phyloP scores from a whole-genome alignment of 2,329 filamentous ascomycete species.

The Didymella segeticola region DNA sequence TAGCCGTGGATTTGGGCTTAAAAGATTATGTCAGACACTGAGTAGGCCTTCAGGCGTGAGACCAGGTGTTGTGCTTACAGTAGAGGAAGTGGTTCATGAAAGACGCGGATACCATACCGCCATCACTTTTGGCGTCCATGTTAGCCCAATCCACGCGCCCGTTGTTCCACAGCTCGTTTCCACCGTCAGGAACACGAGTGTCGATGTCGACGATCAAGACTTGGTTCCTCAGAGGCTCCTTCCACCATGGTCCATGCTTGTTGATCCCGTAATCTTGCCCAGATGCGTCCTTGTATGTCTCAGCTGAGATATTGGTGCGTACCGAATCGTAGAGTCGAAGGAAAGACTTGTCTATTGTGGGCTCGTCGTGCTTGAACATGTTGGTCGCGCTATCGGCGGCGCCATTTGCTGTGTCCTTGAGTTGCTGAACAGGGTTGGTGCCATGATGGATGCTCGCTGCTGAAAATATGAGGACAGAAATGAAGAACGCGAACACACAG shows the following conservation, averaged over 20 bases:
- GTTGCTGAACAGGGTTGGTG: constrained; percentile 15
- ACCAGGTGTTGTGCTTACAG: constrained; percentile 22
- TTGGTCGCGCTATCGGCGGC: constrained; percentile 14
- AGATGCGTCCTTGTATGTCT: constrained; percentile 18
- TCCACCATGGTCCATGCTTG: constrained; percentile 32
- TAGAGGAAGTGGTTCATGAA: constrained; percentile 52
- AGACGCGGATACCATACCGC: constrained; percentile 46
- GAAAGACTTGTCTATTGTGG: constrained; percentile 17
- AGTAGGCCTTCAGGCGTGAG: no score
- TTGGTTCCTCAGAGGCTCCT: constrained; percentile 28
- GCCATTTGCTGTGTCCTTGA: constrained; percentile 22
- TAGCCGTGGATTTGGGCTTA: constrained; percentile 51
- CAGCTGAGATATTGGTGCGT: constrained; percentile 15
- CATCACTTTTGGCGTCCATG: constrained; percentile 27
- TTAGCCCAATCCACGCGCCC: constrained; percentile 32
- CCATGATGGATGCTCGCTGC: constrained; percentile 17
- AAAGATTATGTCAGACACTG: no score
- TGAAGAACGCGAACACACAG: constrained; percentile 9
- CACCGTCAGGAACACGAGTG: constrained; percentile 29
- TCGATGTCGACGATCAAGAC: constrained; percentile 43
- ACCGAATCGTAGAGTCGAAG: constrained; percentile 20
- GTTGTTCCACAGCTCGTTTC: constrained; percentile 32
- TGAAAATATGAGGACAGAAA: constrained; percentile 20
- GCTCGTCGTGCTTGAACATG: constrained; percentile 19
- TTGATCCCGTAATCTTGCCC: constrained; percentile 21